Base-by-base conservation (phyloP, 1,139 yeast species). In the Saccharomyces hybrid region DNA sequence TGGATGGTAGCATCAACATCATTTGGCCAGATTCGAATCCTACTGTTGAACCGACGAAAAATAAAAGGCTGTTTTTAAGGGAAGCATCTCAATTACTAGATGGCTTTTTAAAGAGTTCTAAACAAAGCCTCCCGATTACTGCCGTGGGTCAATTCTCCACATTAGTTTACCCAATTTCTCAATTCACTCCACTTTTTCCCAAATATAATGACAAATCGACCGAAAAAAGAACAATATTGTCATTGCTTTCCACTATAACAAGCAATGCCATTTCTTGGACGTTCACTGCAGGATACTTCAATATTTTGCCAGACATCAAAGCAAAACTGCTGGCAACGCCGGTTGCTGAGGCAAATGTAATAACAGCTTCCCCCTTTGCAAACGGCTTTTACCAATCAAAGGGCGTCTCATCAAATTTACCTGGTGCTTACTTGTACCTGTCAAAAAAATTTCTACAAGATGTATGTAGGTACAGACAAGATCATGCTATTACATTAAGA, bases 281-380 rank as follows among this genome's bases (percentile, higher is more conserved):
- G 64, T 85, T 93, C 63, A 95, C 99, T 0, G 97, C 99, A 0
- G 99, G 99, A 1, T 93, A 93, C 69, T 95, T 93, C 75, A 95
- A 93, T 68, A 85, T 93, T 81, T 81, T 85, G 51, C 89, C 96
- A 0, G 83, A 83, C 49, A 85, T 88, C 56, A 82, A 82, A 63
- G 72, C 75, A n/a, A 76, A 79, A 48, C 74, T 93, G 49, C 69
- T 89, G 46, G 73, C 74, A 48, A 80, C 90, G 0, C 75, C 76
- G 29, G 85, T 95, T 0, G 54, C 59, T 2, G 57, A 66, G 13
- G 96, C 96, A 1, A 73, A 77, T 1, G 86, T 93, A 5, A 86
- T 93, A 47, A 88, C 97, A 0, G 98, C 98, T 0, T 82, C 96
- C 0, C 96, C 96, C 0, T 78, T 82, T 59, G 97, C 99, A 3